phyloP scores from a whole-genome alignment of 306 rosid genomes.

The Corylus heterophylla region DNA sequence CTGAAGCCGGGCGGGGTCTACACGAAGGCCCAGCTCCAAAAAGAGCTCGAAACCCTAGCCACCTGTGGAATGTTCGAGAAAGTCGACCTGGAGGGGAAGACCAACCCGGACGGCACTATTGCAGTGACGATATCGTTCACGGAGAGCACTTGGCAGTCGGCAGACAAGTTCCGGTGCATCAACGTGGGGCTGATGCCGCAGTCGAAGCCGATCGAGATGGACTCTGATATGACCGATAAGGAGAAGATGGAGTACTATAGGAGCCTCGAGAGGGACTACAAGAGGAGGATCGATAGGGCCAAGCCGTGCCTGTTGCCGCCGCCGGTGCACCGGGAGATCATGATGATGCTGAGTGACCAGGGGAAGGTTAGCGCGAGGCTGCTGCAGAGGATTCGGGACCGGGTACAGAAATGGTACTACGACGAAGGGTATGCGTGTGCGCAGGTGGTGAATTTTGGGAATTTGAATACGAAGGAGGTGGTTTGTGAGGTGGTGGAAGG shows the following conservation, averaged over 20 bases:
- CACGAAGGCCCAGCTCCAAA: conserved; percentile 85
- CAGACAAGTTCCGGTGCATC: conserved; percentile 83
- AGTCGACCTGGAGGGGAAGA: conserved; percentile 89
- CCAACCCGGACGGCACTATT: conserved; percentile 78
- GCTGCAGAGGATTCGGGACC: conserved; percentile 84
- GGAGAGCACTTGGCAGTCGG: conserved; percentile 91
- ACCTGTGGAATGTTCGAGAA: conserved; percentile 98
- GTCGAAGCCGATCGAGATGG: conserved; percentile 85
- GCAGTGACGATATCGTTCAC: conserved; percentile 64
- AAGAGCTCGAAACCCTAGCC: conserved; percentile 75
- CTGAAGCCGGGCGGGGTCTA: conserved; percentile 74
- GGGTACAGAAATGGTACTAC: conserved; percentile 96
- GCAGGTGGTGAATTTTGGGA: conserved; percentile 95
- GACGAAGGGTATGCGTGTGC: conserved; percentile 97
- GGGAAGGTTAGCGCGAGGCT: conserved; percentile 88
- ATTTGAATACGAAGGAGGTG: conserved; percentile 87
- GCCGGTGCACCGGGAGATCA: conserved; percentile 61
- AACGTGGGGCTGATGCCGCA: conserved; percentile 82
- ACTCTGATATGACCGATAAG: conserved; percentile 88
- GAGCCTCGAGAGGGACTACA: conserved; percentile 84
- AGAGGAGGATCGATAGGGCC: conserved; percentile 75
- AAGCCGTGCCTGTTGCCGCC: conserved; percentile 74
- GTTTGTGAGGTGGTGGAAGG: conserved; percentile 99
- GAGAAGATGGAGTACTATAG: conserved; percentile 73
- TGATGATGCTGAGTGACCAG: conserved; percentile 63